These are phyloP conservation scores for Xylaria curta DNA, from an alignment of 495 filamentous ascomycete genomes.

Conservation along the genomic window DNA sequence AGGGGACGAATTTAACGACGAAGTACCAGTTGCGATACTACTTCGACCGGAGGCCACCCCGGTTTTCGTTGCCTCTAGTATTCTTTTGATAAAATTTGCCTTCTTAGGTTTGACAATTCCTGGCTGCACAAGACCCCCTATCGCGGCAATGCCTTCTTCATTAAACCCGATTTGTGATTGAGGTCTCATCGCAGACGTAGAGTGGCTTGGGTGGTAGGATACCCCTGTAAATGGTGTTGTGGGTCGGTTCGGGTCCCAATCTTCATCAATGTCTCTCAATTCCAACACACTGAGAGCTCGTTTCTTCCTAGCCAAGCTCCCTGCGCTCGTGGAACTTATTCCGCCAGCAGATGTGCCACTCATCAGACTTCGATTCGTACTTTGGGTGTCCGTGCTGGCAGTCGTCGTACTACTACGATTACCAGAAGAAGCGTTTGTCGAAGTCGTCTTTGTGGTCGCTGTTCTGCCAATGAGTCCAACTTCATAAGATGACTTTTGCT, in stretches of 20 bases:
- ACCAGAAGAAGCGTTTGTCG: slow-evolving; percentile 74
- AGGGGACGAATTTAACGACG: slow-evolving; percentile 39
- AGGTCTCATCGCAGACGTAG: slow-evolving; percentile 51
- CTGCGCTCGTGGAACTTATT: slow-evolving; percentile 94
- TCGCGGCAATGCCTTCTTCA: slow-evolving; percentile 56
- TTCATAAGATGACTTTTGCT: slow-evolving; percentile 82
- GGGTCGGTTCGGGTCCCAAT: slow-evolving; percentile 60
- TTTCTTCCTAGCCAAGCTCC: slow-evolving; percentile 81
- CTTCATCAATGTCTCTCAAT: slow-evolving; percentile 54
- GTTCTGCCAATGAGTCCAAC: slow-evolving; percentile 75
- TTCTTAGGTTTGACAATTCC: slow-evolving; percentile 73
- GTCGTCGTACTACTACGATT: slow-evolving; percentile 75
- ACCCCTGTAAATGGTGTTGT: slow-evolving; percentile 77
- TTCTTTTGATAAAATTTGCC: slow-evolving; percentile 94
- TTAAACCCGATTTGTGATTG: slow-evolving; percentile 56
- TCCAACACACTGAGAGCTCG: slow-evolving; percentile 61
- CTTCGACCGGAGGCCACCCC: slow-evolving; percentile 88
- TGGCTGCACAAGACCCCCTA: slow-evolving; percentile 84
- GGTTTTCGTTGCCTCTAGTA: slow-evolving; percentile 93
- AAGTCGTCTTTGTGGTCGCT: slow-evolving; percentile 71
- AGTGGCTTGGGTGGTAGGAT: slow-evolving; percentile 85
- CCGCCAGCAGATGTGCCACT: slow-evolving; percentile 88
- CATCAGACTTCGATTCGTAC: slow-evolving; percentile 87
- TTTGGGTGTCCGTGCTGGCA: slow-evolving; percentile 72
- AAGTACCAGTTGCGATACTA: slow-evolving; percentile 72